Conservation (phyloP, 1,284 basidiomycete species). For the Gymnopus androsaceus region DNA sequence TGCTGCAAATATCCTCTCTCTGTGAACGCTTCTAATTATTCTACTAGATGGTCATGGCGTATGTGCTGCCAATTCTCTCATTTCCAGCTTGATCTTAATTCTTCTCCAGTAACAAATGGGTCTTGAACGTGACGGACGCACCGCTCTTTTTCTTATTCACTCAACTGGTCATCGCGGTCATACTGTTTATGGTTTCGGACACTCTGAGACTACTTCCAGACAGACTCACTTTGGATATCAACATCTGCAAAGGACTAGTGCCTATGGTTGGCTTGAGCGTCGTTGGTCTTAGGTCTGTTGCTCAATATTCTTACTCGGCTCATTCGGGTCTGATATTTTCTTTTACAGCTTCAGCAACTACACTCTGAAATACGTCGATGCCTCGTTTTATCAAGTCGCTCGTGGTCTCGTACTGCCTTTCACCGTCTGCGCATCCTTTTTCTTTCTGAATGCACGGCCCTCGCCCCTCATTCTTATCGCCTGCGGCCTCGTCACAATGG, state of each 20-base stretch:
- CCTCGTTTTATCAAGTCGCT: slow-evolving; percentile 89
- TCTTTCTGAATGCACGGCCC: slow-evolving; percentile 72
- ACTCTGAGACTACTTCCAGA: slow-evolving; percentile 61
- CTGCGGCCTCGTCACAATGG: slow-evolving; percentile 74
- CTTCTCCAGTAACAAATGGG: slow-evolving; percentile 74
- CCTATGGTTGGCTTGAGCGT: slow-evolving; percentile 78
- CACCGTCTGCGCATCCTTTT: slow-evolving; percentile 78
- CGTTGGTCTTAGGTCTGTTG: slow-evolving; percentile 69
- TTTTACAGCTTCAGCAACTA: slow-evolving; percentile 79
- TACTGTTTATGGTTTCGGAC: slow-evolving; percentile 71
- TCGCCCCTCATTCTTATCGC: slow-evolving; percentile 70
- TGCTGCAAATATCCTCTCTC: neutral
- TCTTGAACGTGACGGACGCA: slow-evolving; percentile 62
- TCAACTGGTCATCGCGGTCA: slow-evolving; percentile 77
- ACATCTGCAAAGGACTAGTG: slow-evolving; percentile 68
- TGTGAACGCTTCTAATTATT: neutral
- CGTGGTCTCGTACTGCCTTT: slow-evolving; percentile 86
- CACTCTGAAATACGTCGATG: slow-evolving; percentile 88
- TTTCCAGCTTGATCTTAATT: neutral
- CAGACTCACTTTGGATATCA: slow-evolving; percentile 58
- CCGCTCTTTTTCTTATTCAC: slow-evolving; percentile 87
- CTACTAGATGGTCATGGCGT: slow-evolving; percentile 80
- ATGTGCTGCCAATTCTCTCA: slow-evolving; percentile 27
- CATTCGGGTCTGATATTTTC: neutral
- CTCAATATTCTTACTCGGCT: neutral